Conservation (phyloP, 805 yeast genomes). For the Starmerella etchellsii region DNA sequence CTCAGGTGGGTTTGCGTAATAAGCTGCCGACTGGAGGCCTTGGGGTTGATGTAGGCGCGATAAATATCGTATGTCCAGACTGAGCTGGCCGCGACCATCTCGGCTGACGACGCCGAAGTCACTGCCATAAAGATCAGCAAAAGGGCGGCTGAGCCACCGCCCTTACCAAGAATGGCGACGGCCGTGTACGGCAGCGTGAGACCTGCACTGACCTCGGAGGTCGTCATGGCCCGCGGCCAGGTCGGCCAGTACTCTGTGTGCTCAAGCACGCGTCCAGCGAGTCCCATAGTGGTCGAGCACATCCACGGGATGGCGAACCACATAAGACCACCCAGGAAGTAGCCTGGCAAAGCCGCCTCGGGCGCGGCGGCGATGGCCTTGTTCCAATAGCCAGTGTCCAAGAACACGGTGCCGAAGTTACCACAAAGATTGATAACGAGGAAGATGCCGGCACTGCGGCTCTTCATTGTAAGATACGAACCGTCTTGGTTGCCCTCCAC, state of each 20-base stretch:
- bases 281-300: constrained; percentile 72
- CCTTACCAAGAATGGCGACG: constrained; percentile 67
- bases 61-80: constrained; percentile 76
- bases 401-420: constrained; percentile 76
- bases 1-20: constrained; percentile 56
- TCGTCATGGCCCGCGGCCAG: constrained; percentile 52
- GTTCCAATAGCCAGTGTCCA: constrained; percentile 81
- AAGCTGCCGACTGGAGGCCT: constrained; percentile 60
- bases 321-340: constrained; percentile 73
- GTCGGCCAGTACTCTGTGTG: constrained; percentile 62
- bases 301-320: constrained; percentile 88
- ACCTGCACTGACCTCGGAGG: constrained; percentile 70
- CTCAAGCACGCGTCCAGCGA: constrained; percentile 70
- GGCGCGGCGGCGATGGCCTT: constrained; percentile 81
- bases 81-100: constrained; percentile 76
- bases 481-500: constrained; percentile 73
- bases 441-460: constrained; percentile 77
- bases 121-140: constrained; percentile 81
- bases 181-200: constrained; percentile 58
- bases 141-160: constrained; percentile 77
- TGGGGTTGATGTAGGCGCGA: constrained; percentile 66
- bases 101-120: constrained; percentile 86
- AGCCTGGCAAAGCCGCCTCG: constrained; percentile 74
- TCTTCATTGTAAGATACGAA: constrained; percentile 76
- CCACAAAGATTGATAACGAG: constrained; percentile 80